phyloP scores from a whole-genome alignment of 73 alveolate species.

The Paramecium pentaurelia region DNA sequence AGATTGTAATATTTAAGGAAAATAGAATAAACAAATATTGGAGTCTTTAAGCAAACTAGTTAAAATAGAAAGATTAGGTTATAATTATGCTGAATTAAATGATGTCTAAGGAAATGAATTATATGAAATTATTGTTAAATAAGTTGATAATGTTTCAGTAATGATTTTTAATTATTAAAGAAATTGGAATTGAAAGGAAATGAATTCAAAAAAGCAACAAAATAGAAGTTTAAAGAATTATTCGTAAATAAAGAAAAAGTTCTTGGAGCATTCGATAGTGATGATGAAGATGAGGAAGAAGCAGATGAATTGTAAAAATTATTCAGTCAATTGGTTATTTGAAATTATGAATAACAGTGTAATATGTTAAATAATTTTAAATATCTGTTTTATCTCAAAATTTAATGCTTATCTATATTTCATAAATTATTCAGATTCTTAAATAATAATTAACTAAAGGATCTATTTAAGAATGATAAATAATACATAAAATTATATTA shows the following conservation, averaged over 20 bases:
- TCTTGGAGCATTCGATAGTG: conserved; percentile 58
- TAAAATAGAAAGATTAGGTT: conserved; percentile 38
- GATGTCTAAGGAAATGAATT: conserved; percentile 33
- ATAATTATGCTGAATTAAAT: conserved; percentile 60
- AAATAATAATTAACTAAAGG: background rate
- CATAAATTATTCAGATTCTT: background rate
- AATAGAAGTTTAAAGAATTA: conserved; percentile 21
- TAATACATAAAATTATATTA: too few species aligned
- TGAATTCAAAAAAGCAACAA: conserved; percentile 54
- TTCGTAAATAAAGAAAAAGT: conserved; percentile 3
- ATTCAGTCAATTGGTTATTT: conserved; percentile 18
- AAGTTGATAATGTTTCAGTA: conserved; percentile 34
- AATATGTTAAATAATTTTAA: background rate
- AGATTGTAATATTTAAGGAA: conserved; percentile 56
- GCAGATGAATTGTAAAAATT: conserved; percentile 40
- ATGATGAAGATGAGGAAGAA: conserved; percentile 63
- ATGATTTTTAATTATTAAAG: background rate
- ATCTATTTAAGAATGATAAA: too few species aligned
- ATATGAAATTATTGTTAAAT: background rate
- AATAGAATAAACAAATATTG: conserved; percentile 47
- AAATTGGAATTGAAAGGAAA: conserved; percentile 61
- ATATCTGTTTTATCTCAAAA: too few species aligned
- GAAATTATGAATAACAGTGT: background rate
- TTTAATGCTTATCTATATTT: too few species aligned
- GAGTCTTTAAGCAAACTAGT: conserved; percentile 32